Evolutionary conservation across 345 rosid genomes (phyloP).

Genomic region (Gossypioides kirkii): DNA sequence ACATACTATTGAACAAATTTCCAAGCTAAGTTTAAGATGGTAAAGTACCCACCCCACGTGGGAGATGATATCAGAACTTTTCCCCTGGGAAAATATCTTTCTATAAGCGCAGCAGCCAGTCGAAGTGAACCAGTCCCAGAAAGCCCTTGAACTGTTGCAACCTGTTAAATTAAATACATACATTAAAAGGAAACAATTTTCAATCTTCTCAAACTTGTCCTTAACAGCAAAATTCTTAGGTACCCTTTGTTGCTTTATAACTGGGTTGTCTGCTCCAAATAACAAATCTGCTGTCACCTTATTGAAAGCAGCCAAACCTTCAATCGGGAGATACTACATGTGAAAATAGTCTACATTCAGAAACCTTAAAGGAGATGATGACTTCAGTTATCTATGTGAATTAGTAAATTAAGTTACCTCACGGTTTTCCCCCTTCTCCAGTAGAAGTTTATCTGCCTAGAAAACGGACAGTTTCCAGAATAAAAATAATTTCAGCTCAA

Average conservation of each 20-base stretch:
- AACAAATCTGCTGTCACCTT: constrained; percentile 88
- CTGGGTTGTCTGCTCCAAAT: constrained; percentile 72
- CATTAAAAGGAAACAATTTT: neutral
- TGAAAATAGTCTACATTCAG: constrained; percentile 9
- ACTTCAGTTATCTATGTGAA: neutral
- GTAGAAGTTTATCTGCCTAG: constrained; percentile 85
- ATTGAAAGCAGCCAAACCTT: constrained; percentile 92
- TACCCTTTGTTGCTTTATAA: constrained; percentile 70
- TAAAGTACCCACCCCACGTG: constrained; percentile 64
- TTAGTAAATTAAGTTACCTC: constrained; percentile 52
- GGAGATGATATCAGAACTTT: constrained; percentile 89
- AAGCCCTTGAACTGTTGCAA: constrained; percentile 97
- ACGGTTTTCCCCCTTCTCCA: constrained; percentile 87
- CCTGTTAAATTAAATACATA: constrained; percentile 37
- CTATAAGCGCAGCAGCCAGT: constrained; percentile 87
- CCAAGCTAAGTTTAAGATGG: constrained; percentile 12
- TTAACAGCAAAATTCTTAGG: constrained; percentile 19
- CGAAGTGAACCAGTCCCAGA: constrained; percentile 97
- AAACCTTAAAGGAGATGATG: neutral
- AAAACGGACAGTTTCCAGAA: constrained; percentile 11
- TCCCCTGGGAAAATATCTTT: constrained; percentile 87
- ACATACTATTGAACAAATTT: neutral
- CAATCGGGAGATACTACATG: constrained; percentile 94
- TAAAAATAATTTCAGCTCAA: constrained; percentile 1
- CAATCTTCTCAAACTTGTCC: neutral